Evolutionary conservation across 108 stramenopile species (phyloP).

Genomic region (Fistulifera solaris): DNA sequence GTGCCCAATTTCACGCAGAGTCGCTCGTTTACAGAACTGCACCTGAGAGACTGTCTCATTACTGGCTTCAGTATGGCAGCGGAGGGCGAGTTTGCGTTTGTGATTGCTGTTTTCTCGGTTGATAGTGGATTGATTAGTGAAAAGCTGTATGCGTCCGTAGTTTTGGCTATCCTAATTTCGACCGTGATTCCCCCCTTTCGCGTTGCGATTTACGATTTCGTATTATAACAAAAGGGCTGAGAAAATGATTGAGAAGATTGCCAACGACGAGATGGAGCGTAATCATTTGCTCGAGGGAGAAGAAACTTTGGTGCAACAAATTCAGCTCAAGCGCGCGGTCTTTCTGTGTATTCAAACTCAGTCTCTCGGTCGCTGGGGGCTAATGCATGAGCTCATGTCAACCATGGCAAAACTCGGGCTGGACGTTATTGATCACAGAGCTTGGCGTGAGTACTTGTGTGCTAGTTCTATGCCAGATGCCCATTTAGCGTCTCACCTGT

Average conservation of each 20-base stretch:
- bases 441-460: constrained; percentile 29
- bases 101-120: constrained; percentile 37
- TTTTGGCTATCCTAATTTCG: constrained; percentile 50
- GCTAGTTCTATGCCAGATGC: too few relatives aligned
- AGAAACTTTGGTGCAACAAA: constrained; percentile 17
- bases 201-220: constrained; percentile 58
- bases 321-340: constrained; percentile 30
- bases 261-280: constrained; percentile 39
- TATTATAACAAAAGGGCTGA: constrained; percentile 59
- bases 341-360: constrained; percentile 71
- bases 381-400: constrained; percentile 47
- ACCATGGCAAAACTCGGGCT: constrained; percentile 30
- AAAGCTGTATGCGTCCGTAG: constrained; percentile 32
- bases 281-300: constrained; percentile 8
- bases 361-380: constrained; percentile 55
- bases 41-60: constrained; percentile 28
- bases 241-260: constrained; percentile 27
- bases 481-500: too few relatives aligned
- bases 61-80: constrained; percentile 32
- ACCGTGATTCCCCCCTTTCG: constrained; percentile 75
- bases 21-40: constrained; percentile 34
- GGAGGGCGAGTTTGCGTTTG: constrained; percentile 40
- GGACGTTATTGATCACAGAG: constrained; percentile 71
- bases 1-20: constrained; percentile 68
- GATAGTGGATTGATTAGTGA: constrained; percentile 23